Evolutionary conservation across 495 filamentous ascomycete species (phyloP), one percentile per base, ranked within the genome.

Genomic region (Xylaria flabelliformis): DNA sequence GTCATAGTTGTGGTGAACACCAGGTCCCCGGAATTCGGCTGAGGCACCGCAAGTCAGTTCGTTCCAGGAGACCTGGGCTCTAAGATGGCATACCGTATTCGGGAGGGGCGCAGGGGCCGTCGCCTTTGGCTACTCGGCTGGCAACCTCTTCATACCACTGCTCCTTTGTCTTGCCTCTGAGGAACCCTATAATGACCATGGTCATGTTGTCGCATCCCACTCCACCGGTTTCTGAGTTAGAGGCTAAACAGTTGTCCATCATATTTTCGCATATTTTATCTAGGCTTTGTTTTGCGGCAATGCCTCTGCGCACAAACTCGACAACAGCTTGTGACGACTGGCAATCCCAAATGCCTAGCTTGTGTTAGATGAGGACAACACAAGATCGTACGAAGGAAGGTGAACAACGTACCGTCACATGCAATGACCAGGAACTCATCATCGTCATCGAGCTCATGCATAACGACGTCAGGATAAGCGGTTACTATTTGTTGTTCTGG

Each of bases 151-250:
- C 92, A 79, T 98, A 98, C 96, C 96, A 99, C 83, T 98, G 91
- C 79, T 97, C 94, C 85, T 97, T 97, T 76, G 89, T 94, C 86
- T 91, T 91, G 80, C 95, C 96, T 74, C 91, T 89, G 67, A 99
- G 89, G 77, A 99, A 89, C 73, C 91, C 96, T 79, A 99, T 86
- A 74, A 99, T 85, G 76, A 91, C 87, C 92, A 98, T 97, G 74
- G 96, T 99, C 96, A 99, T 99, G 85, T 99, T 99, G 83, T 99
- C 96, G 83, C 96, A 99, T 72, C 96, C 96, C 62, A 99, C 96
- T 56, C 96, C 96, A 42, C 96, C 96, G 53, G 96, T 98, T 82
- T 99, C 97, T 76, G 94, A 96, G 86, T 96, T 98, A 64, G 94
- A 94, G 39, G 96, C 93, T 67, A 98, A 88, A 80, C 96, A 99